Percentiles rank a stretch among this genome's conserved stretches.
Conservation (phyloP, 306 rosid species). For the Betula pendula region DNA sequence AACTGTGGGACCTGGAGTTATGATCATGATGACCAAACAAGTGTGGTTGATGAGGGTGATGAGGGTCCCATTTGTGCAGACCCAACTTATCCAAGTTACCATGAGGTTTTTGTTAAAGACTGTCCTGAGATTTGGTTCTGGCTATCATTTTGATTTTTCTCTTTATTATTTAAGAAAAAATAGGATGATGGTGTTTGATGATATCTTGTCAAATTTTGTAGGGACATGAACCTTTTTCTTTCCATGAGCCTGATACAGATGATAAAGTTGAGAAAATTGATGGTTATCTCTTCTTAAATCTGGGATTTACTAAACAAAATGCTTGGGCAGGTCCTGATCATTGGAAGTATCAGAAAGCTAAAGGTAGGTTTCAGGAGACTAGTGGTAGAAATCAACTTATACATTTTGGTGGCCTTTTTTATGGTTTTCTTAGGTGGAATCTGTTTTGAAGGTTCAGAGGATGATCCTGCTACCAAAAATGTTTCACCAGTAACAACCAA, state of each 20-base stretch:
- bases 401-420: neutral
- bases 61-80: slow-evolving; percentile 53
- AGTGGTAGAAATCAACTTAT: neutral
- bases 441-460: slow-evolving; percentile 52
- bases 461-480: slow-evolving; percentile 51
- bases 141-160: slow-evolving; percentile 3
- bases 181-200: slow-evolving; percentile 23
- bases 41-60: slow-evolving; percentile 54
- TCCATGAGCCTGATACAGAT: slow-evolving; percentile 45
- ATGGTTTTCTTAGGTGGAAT: slow-evolving; percentile 19
- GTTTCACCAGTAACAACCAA: slow-evolving; percentile 44
- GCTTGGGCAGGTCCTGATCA: slow-evolving; percentile 99
- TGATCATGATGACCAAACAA: slow-evolving; percentile 58
- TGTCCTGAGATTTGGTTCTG: slow-evolving; percentile 5
- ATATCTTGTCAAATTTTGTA: slow-evolving; percentile 32
- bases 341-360: slow-evolving; percentile 79
- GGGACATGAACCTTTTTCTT: slow-evolving; percentile 61
- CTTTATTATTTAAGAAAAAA: slow-evolving; percentile 18
- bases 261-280: slow-evolving; percentile 70
- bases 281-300: slow-evolving; percentile 64
- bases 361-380: slow-evolving; percentile 51
- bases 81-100: slow-evolving; percentile 55
- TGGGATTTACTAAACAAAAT: slow-evolving; percentile 75
- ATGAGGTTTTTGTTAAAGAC: slow-evolving; percentile 53
- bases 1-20: slow-evolving; percentile 57